A percentile compares a stretch with the other conserved stretches of the same genome.
Evolutionary conservation across 768 basidiomycete genomes (phyloP).

Genomic region (Lentinula sp.): DNA sequence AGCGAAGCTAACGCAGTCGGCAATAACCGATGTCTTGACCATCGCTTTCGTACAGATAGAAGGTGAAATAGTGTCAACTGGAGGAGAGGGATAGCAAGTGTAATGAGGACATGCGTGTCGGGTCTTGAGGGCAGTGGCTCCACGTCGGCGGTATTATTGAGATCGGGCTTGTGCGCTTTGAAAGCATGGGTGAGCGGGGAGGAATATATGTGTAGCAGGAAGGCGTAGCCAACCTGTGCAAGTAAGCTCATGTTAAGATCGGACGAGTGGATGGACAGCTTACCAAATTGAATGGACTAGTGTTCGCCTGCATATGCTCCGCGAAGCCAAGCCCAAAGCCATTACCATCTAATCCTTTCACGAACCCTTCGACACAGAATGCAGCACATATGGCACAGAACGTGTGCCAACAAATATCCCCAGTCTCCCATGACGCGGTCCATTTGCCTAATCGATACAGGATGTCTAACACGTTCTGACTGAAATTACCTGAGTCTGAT

Average conservation of each 20-base stretch:
- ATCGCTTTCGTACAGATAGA: slow-evolving; percentile 56
- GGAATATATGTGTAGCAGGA: slow-evolving; percentile 69
- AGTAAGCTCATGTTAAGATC: slow-evolving; percentile 4
- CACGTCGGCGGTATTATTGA: not conserved
- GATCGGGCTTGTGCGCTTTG: slow-evolving; percentile 19
- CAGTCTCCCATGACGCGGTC: slow-evolving; percentile 46
- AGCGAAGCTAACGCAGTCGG: slow-evolving; percentile 61
- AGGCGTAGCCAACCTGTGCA: slow-evolving; percentile 66
- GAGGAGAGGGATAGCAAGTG: slow-evolving; percentile 65
- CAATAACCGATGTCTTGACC: slow-evolving; percentile 62
- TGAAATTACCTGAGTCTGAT: slow-evolving; percentile 1
- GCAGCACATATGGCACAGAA: slow-evolving; percentile 64
- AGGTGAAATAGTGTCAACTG: slow-evolving; percentile 67
- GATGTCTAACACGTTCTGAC: slow-evolving; percentile 19
- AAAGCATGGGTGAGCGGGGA: slow-evolving; percentile 53
- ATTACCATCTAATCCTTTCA: slow-evolving; percentile 62
- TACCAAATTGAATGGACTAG: slow-evolving; percentile 70
- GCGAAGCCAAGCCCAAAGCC: slow-evolving; percentile 28
- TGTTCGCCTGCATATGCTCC: slow-evolving; percentile 35
- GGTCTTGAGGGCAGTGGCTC: slow-evolving; percentile 52
- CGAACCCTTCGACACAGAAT: slow-evolving; percentile 59
- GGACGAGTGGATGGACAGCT: slow-evolving; percentile 17
- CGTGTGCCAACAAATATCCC: slow-evolving; percentile 66
- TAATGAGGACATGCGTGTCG: slow-evolving; percentile 68
- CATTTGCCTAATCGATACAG: slow-evolving; percentile 35